Base-by-base conservation (phyloP, 2,329 filamentous ascomycete genomes). In the Aureobasidium pullulans region DNA sequence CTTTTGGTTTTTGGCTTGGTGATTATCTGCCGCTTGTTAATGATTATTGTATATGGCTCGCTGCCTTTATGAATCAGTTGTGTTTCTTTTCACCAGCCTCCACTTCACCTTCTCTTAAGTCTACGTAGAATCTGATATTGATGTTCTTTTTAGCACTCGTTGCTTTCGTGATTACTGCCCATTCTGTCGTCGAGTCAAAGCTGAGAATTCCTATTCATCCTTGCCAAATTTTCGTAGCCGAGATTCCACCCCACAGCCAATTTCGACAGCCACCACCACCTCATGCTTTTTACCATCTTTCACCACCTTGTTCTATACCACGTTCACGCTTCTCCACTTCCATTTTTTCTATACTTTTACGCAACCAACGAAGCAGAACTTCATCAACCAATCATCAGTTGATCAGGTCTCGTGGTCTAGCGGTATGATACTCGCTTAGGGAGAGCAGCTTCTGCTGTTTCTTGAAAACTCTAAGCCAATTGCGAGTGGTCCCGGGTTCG, bases 381-480 rank as follows among this genome's bases (percentile, higher is more conserved):
- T 28, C 32, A 50, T 50, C 47, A 39, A 50, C 47, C 47, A 50
- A 50, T 50, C 47, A 50, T 11, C 16, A 28, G 13, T 50, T 39
- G 19, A n/a, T 5, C 34, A 50, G 47, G 47, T 50, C 47, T 39
- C 34, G 47, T 50, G 47, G 47, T 50, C 47, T 50, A 50, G 47
- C 47, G 47, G 47, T 50, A 50, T 50, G 47, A 50, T 50, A 50
- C 47, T 50, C 47, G 47, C 47, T 50, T 50, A 50, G 47, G 47
- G 47, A 50, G 47, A 5, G n/a, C 37, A 8, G 47, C 13, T 15
- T 37, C 19, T n/a, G 19, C 15, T 1, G 31, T 6, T 37, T 3
- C 47, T 50, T 50, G 47, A 50, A 49, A 50, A 50, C 47, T 50
- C 47, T 50, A 50, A 50, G 47, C 47, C 47, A 10, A 50, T 50